A percentile compares a stretch with the other conserved stretches of the same genome.
Conservation (phyloP, 1,284 basidiomycete species). For the Ustilago crameri region DNA sequence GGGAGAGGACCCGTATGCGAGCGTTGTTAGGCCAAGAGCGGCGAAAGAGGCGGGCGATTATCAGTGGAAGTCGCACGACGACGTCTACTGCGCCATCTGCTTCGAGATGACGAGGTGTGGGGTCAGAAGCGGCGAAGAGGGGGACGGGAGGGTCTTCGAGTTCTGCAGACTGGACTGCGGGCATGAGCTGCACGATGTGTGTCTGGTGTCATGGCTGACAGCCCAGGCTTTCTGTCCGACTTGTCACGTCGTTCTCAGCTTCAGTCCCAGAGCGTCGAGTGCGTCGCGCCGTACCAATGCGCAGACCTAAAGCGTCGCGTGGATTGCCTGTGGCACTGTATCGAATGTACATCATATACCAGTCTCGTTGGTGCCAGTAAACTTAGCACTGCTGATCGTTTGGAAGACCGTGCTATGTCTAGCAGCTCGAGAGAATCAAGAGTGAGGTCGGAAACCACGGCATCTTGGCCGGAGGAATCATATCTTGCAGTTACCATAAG, state of each 20-base stretch:
- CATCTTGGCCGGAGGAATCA: not conserved
- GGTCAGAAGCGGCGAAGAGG: not conserved
- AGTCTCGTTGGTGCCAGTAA: too few relatives aligned
- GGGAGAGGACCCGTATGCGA: constrained; percentile 27
- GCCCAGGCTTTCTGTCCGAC: constrained; percentile 56
- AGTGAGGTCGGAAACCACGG: not conserved
- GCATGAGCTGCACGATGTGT: constrained; percentile 54
- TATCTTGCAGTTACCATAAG: constrained; percentile 25
- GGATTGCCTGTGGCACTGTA: too few relatives aligned
- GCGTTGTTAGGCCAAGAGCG: constrained; percentile 24
- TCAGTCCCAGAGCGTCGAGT: constrained; percentile 25
- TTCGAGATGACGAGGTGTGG: constrained; percentile 41
- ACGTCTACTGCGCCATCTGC: constrained; percentile 52
- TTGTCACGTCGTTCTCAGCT: constrained; percentile 48
- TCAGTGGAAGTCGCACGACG: constrained; percentile 45
- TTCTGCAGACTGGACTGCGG: constrained; percentile 53
- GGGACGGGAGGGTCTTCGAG: constrained; percentile 8
- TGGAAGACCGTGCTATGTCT: too few relatives aligned
- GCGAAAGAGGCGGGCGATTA: constrained; percentile 32
- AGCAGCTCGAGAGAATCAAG: too few relatives aligned
- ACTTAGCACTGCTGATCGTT: too few relatives aligned
- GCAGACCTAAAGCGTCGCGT: constrained; percentile 8
- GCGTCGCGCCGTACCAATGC: not conserved
- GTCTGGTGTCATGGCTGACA: constrained; percentile 50
- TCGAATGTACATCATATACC: too few relatives aligned